Evolutionary conservation across 257 asterid genomes (phyloP).

Genomic region (Dorcoceras hygrometricum): DNA sequence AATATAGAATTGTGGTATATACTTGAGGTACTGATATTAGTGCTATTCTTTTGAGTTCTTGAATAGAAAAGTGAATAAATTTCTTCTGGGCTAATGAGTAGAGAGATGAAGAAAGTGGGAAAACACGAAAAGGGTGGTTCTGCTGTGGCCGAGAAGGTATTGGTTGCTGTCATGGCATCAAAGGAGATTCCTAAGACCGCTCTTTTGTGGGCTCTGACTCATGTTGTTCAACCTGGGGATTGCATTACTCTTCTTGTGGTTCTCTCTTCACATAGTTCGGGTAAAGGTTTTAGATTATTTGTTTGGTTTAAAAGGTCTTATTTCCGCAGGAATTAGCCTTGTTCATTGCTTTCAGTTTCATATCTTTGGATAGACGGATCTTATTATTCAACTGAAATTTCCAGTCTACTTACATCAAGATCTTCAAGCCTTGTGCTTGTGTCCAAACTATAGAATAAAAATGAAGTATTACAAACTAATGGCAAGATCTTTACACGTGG

Average conservation of each 20-base stretch:
- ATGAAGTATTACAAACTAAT: background rate
- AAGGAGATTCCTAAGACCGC: slow-evolving; percentile 95
- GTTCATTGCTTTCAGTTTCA: no score
- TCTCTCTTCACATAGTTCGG: slow-evolving; percentile 67
- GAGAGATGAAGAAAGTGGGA: slow-evolving; percentile 63
- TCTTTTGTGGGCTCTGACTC: slow-evolving; percentile 94
- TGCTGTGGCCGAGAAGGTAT: slow-evolving; percentile 72
- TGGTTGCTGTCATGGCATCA: slow-evolving; percentile 96
- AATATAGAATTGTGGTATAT: slow-evolving; percentile 24
- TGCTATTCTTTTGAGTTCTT: slow-evolving; percentile 15
- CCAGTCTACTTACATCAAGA: background rate
- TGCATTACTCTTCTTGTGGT: slow-evolving; percentile 95
- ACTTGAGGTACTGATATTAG: slow-evolving; percentile 13
- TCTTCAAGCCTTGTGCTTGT: background rate
- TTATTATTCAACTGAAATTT: background rate
- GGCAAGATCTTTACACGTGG: background rate
- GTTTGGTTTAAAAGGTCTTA: background rate
- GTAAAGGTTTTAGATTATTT: slow-evolving; percentile 36
- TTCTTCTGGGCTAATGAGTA: slow-evolving; percentile 45
- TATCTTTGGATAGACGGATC: no score
- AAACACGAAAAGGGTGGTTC: slow-evolving; percentile 47
- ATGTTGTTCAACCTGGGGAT: slow-evolving; percentile 98
- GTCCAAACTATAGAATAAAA: background rate
- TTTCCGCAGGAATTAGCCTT: background rate
- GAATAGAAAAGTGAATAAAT: slow-evolving; percentile 12